Evolutionary conservation across 495 filamentous ascomycete genomes (phyloP).

Genomic region (Penicillium robsamsonii): DNA sequence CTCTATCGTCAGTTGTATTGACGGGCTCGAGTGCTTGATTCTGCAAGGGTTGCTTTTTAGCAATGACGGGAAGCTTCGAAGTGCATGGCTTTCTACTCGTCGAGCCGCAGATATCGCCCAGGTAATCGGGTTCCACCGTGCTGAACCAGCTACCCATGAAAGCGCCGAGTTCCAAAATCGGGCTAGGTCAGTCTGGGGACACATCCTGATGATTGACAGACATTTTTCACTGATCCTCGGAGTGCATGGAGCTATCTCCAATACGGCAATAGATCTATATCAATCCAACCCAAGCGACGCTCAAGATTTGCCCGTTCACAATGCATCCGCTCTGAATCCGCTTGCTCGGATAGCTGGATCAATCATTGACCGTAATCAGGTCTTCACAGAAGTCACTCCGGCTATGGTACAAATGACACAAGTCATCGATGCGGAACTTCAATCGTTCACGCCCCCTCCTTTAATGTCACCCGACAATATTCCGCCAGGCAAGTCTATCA

Average conservation of each 20-base stretch:
- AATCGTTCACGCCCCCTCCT: conserved; percentile 14
- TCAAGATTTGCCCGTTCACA: not conserved
- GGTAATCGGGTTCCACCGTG: conserved; percentile 19
- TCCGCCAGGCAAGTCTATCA: conserved; percentile 32
- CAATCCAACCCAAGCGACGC: conserved; percentile 1
- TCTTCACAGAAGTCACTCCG: conserved; percentile 30
- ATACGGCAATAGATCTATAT: conserved; percentile 10
- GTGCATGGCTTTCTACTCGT: conserved; percentile 23
- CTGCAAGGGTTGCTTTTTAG: conserved; percentile 18
- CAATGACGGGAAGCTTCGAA: conserved; percentile 22
- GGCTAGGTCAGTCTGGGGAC: conserved; percentile 11
- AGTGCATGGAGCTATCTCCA: conserved; percentile 14
- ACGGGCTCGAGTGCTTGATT: conserved; percentile 24
- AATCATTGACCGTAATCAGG: conserved; percentile 50
- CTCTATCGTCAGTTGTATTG: conserved; percentile 14
- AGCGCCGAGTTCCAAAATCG: not conserved
- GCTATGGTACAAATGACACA: conserved; percentile 44
- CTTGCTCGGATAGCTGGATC: conserved; percentile 38
- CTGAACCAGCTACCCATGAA: not conserved
- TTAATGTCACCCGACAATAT: conserved; percentile 30
- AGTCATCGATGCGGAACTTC: conserved; percentile 16
- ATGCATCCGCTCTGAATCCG: not conserved
- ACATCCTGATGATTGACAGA: conserved; percentile 14
- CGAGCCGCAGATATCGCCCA: conserved; percentile 20
- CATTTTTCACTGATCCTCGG: conserved; percentile 20